Evolutionary conservation across 257 asterid species (phyloP).

Genomic region (Nicotiana benthamiana): DNA sequence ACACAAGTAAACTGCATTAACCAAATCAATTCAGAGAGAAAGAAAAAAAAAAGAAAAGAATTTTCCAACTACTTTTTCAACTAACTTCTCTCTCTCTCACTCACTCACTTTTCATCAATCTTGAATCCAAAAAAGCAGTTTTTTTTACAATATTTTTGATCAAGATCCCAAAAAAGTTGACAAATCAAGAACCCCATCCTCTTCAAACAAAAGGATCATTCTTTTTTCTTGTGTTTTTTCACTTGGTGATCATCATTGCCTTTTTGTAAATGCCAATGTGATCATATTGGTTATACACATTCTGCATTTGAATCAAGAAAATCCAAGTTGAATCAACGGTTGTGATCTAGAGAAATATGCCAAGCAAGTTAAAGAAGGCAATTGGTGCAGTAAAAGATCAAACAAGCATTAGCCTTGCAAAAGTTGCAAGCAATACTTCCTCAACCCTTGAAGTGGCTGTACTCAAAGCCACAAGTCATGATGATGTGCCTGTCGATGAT

Average conservation of each 20-base stretch:
- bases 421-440: conserved; percentile 50
- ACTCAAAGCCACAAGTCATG: conserved; percentile 78
- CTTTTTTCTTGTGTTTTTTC: neutral
- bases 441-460: conserved; percentile 63
- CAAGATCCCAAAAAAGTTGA: neutral
- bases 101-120: neutral
- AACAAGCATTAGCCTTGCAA: conserved; percentile 85
- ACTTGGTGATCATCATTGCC: neutral
- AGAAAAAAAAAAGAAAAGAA: neutral
- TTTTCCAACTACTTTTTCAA: neutral
- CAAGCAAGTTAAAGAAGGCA: conserved; percentile 86
- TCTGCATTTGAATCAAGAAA: neutral
- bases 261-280: neutral
- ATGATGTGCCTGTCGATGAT: conserved; percentile 62
- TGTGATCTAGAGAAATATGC: conserved; percentile 22
- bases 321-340: neutral
- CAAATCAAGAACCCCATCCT: neutral
- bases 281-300: neutral
- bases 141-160: neutral
- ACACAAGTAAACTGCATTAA: neutral
- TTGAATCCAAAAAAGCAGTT: neutral
- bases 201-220: neutral
- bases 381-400: conserved; percentile 83
- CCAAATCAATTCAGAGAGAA: neutral
- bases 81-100: neutral